These are phyloP conservation scores for Ganoderma multipileum DNA, from an alignment of 1,284 basidiomycete genomes.

Conservation along the genomic window DNA sequence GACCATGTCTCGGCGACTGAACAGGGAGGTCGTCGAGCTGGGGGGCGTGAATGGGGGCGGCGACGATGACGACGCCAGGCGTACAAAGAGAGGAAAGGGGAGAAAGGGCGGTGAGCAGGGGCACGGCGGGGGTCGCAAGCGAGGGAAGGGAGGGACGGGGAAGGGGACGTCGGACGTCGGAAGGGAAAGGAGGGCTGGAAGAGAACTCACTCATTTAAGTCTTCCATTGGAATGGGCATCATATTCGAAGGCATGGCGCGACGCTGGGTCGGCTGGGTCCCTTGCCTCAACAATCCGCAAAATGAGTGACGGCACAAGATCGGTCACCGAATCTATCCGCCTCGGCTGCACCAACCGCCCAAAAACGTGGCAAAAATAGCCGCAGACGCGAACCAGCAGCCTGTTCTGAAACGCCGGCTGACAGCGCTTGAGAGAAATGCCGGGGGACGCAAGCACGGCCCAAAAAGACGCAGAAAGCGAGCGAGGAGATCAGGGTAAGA, in stretches of 20 bases:
- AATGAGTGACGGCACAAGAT: slow-evolving; percentile 2
- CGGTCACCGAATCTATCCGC: slow-evolving; percentile 2
- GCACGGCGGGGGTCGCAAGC: neutral
- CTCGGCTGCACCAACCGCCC: neutral
- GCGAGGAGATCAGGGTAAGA: neutral
- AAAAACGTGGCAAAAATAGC: slow-evolving; percentile 7
- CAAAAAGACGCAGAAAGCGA: neutral
- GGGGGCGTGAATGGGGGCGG: neutral
- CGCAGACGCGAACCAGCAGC: neutral
- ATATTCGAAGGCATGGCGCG: slow-evolving; percentile 2
- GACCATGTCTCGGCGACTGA: slow-evolving; percentile 4
- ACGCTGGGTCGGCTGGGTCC: neutral
- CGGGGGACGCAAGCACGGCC: neutral
- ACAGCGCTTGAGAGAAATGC: neutral
- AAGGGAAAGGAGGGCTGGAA: neutral
- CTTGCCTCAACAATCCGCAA: neutral
- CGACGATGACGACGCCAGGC: neutral
- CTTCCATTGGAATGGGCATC: slow-evolving; percentile 6
- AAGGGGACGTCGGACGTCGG: neutral
- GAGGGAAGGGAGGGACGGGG: neutral
- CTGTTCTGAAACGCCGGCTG: slow-evolving; percentile 2
- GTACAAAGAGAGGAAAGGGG: neutral
- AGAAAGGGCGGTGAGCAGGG: neutral
- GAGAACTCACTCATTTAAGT: slow-evolving; percentile 5
- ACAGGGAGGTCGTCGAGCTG: neutral